A percentile compares a stretch with the other conserved stretches of the same genome.
phyloP scores from a whole-genome alignment of 1,139 yeast species.

The Pichia sp. region DNA sequence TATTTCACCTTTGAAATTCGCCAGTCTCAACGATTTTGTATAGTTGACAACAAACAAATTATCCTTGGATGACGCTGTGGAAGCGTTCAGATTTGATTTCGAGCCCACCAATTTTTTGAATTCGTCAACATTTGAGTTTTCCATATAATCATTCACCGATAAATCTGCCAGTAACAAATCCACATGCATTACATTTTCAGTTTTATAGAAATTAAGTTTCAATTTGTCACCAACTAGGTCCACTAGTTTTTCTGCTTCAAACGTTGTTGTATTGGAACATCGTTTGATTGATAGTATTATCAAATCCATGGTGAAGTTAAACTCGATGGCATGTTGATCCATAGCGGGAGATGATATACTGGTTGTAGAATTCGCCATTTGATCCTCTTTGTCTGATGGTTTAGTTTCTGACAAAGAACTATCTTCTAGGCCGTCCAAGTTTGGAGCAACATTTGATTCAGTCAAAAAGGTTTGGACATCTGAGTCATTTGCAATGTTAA shows the following conservation, averaged over 20 bases:
- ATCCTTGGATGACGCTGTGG: constrained; percentile 25
- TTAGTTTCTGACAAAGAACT: not conserved
- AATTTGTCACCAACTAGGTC: constrained; percentile 70
- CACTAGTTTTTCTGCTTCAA: constrained; percentile 63
- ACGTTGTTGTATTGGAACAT: constrained; percentile 58
- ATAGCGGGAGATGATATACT: constrained; percentile 10
- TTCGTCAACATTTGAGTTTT: constrained; percentile 54
- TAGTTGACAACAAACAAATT: constrained; percentile 64
- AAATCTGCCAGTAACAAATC: constrained; percentile 62
- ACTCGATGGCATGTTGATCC: constrained; percentile 62
- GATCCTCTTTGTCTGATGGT: not conserved
- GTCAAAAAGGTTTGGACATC: constrained; percentile 7
- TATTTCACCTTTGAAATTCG: constrained; percentile 48
- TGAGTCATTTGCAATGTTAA: constrained; percentile 1
- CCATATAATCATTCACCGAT: constrained; percentile 71
- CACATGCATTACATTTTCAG: constrained; percentile 59
- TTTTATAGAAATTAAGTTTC: constrained; percentile 54
- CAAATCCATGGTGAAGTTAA: constrained; percentile 61
- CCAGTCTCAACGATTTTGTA: constrained; percentile 54
- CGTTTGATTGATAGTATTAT: constrained; percentile 63
- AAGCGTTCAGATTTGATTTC: constrained; percentile 36
- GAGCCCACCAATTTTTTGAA: constrained; percentile 71
- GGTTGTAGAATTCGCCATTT: constrained; percentile 2
- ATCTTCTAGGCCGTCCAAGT: not conserved
- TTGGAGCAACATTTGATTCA: not conserved